These are phyloP conservation scores for Pleurotus sapidus DNA, from an alignment of 768 basidiomycete species.

Conservation along the genomic window DNA sequence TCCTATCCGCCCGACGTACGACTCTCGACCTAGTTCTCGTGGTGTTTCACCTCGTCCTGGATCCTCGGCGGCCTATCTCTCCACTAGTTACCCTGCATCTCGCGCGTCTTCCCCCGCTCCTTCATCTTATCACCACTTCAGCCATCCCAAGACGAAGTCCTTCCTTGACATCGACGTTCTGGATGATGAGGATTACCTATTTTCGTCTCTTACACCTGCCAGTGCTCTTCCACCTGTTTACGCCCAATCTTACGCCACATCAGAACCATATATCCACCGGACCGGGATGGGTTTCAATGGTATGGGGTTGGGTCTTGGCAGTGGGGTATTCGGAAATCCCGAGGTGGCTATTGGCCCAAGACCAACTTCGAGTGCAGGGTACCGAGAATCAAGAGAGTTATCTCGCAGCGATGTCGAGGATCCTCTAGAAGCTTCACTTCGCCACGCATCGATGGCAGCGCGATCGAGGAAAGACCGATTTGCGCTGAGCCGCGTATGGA, in stretches of 20 bases:
- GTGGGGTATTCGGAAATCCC: slow-evolving; percentile 2
- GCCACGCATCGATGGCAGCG: not conserved
- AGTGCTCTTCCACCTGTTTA: not conserved
- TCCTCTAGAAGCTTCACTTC: not conserved
- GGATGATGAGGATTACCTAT: slow-evolving; percentile 4
- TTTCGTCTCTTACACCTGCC: slow-evolving; percentile 3
- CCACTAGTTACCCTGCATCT: not conserved
- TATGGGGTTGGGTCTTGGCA: not conserved
- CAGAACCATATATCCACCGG: not conserved
- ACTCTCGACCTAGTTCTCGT: slow-evolving; percentile 1
- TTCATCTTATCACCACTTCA: not conserved
- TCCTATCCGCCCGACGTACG: not conserved
- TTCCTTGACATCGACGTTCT: slow-evolving; percentile 5
- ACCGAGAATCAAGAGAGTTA: not conserved
- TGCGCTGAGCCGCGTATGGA: slow-evolving; percentile 1
- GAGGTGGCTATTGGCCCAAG: slow-evolving; percentile 1
- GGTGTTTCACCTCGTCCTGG: slow-evolving; percentile 1
- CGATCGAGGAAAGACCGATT: not conserved
- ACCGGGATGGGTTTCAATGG: slow-evolving; percentile 2
- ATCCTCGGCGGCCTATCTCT: not conserved
- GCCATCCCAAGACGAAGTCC: not conserved
- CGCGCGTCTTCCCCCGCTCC: slow-evolving; percentile 5
- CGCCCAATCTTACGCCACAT: not conserved
- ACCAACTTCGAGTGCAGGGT: slow-evolving; percentile 2
- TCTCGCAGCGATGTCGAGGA: not conserved